Evolutionary conservation across 495 filamentous ascomycete species (phyloP), one percentile per base, ranked within the genome.

Genomic region (Neurospora hispaniola): DNA sequence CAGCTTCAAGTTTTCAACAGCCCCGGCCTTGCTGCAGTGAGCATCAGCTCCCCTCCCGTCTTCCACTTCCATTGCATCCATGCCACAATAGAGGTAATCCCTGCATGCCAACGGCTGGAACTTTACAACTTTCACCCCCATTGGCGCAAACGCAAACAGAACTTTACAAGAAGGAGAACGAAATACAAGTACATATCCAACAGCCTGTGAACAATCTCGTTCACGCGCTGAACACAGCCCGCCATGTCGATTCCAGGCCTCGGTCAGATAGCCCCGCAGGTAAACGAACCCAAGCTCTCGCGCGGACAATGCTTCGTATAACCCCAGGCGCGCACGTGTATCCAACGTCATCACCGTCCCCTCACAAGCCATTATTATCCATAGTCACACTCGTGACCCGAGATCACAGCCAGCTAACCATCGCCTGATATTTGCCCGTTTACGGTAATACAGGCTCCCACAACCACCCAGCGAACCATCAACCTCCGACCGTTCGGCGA

Each of bases 401-500:
- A 23, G 12, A 62, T 35, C 69, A 9, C 40, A 31, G 16, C 44
- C 41, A 35, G 44, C 62, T 35, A 68, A 20, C 73, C 40, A 27
- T 35, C 6, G 27, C 54, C 31, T 38, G 27, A 14, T 16, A 66
- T 66, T 27, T 59, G 48, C 2, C 1, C 20, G 5, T 0, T 20
- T 59, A 27, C 48, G 48, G 27, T 20, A 59, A 59, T 10, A 18
- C 16, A 73, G 66, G 70, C 73, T 73, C 69, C 75, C 31, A 42
- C 73, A 35, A 77, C 80, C 10, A 76, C 80, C 1, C 74, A 72
- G 42, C 76, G 79, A 70, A 80, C 75, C 18, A 73, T 81, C 43
- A 76, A 75, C 69, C 85, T 88, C 71, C 80, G 80, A 31, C 83
- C 83, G 35, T 83, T 83, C 71, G 84, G 85, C 82, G 96, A 99